Base-by-base conservation (phyloP, 768 basidiomycete genomes). In the Lentinula boryana region DNA sequence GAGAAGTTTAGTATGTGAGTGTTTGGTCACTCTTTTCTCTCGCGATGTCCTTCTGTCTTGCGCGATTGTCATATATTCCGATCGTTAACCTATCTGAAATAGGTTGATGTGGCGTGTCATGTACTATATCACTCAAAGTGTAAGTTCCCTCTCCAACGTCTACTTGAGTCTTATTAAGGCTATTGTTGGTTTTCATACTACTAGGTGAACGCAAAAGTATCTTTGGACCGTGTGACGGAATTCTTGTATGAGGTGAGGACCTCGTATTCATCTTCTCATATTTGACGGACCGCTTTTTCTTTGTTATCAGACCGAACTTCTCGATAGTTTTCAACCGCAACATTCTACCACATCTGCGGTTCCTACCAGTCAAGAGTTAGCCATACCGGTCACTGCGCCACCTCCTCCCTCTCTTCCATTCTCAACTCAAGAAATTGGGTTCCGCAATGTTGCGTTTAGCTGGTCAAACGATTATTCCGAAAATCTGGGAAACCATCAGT, bases 191-290 rank as follows among this genome's bases (percentile, higher is more conserved):
- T 40, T 40, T 40, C 38, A 31, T 35, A 68, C 68, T 1, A 49
- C 9, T 27, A 58, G 6, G 61, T 69, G 35, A 65, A 69, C 70
- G 84, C 79, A 57, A 85, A 85, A 68, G 87, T 91, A 4, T 87
- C 87, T 1, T 65, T 91, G 4, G 81, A 84, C 58, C 81, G 89
- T 65, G 64, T 80, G 1, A 66, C 77, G n/a, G 70, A 76, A 23
- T 80, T 79, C 63, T 65, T 81, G 46, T 67, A 72, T 43, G 71
- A 77, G 31, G 78, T 78, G 48, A 1, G 69, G 62, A 31, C 31
- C n/a, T 44, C 18, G 41, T 16, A 16, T 56, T 32, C 35, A 51
- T 2, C 62, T 56, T 41, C 60, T 60, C 27, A 27, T 27, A 27
- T 27, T 27, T 36, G 18, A 7, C 2, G 13, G 10, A 33, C 5